phyloP scores from a whole-genome alignment of 768 basidiomycete genomes.

The Amanita jacksonii region DNA sequence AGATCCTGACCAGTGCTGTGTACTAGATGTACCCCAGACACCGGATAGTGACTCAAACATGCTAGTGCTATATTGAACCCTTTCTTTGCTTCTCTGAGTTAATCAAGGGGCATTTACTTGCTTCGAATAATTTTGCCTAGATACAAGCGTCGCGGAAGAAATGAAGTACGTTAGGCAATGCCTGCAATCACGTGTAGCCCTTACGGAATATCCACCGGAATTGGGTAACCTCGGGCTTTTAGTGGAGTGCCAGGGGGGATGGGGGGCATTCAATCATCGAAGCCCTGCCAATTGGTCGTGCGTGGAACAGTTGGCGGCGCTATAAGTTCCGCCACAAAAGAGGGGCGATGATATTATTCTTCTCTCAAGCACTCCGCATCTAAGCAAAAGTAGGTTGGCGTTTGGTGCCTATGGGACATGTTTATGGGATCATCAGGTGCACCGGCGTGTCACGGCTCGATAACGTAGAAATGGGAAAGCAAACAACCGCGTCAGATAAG shows the following conservation, averaged over 20 bases:
- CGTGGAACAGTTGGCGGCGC: conserved; percentile 19
- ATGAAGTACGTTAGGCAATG: no score
- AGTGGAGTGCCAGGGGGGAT: conserved; percentile 6
- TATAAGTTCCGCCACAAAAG: conserved; percentile 56
- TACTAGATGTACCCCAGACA: conserved; percentile 18
- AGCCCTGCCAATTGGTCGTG: conserved; percentile 38
- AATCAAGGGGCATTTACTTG: no score
- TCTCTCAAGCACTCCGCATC: conserved; percentile 25
- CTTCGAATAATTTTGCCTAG: no score
- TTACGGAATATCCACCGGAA: neutral
- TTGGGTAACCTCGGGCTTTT: conserved; percentile 2
- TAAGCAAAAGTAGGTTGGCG: conserved; percentile 5
- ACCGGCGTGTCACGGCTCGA: neutral
- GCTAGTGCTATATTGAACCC: no score
- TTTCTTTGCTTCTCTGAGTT: no score
- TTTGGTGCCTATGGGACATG: neutral
- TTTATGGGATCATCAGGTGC: neutral
- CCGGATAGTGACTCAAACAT: conserved; percentile 11
- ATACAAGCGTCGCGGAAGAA: no score
- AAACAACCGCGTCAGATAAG: conserved; percentile 29
- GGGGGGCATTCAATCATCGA: conserved; percentile 22
- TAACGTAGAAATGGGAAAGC: neutral
- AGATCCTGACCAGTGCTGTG: neutral
- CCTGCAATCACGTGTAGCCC: neutral
- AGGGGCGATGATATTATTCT: conserved; percentile 28